Base-by-base conservation (phyloP, 2,329 filamentous ascomycete species). In the Cladosporium sp. region DNA sequence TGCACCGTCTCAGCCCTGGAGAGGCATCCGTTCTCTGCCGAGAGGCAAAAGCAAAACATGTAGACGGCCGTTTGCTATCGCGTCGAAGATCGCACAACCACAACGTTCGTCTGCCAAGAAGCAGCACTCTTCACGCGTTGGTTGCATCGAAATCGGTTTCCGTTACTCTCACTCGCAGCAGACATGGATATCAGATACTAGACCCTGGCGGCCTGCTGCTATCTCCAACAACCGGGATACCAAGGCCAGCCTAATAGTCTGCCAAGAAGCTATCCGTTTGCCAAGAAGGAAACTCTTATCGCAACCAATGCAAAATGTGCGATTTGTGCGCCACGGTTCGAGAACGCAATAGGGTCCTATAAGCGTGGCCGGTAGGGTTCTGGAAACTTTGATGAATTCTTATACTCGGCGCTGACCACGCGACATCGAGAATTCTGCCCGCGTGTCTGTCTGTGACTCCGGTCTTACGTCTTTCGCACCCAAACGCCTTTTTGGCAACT, bases 301-400 rank as follows among this genome's bases (percentile, higher is more conserved):
- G 20, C 36, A 15, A 14, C 54, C 43, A 56, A 49, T 49, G 42
- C 39, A 36, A 34, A 43, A 55, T 56, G 42, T 47, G 42, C 54
- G 34, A 37, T 43, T 51, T 38, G n/a, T 55, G 39, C 38, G 25
- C 54, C 14, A 39, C 54, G 14, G n/a, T 52, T 52, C 50, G 36
- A 22, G 50, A 52, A 52, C 36, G 3, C 15, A 37, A n/a, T 39
- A 56, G 25, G 37, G 54, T 17, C 20, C 42, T 25, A 49, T 38
- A 37, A 17, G 20, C 42, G 30, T 19, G 54, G 22, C n/a, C 52
- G 52, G 43, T 56, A 56, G 54, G 54, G 42, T 56, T 56, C 52
- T 28, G 30, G 20, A 56, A 49, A 56, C 54, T 49, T 56, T 56
- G 25, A 40, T 56, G 54, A 30, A 28, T 56, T 56, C 54, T 56